Evolutionary conservation across 179 eudicot species (phyloP).

Genomic region (Actinidia polygama): DNA sequence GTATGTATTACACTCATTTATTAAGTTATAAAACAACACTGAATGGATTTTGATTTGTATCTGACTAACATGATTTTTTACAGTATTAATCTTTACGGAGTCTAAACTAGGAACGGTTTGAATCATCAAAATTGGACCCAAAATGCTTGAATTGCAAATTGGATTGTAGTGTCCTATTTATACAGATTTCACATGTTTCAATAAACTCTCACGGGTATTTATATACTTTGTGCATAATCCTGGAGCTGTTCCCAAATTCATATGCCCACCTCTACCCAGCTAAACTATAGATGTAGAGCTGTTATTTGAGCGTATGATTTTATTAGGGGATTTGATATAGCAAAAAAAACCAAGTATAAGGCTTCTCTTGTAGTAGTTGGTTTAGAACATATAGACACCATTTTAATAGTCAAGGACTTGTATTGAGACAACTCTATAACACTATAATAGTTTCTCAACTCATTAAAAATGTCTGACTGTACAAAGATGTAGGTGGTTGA

Average conservation of each 20-base stretch:
- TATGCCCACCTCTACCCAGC: not conserved
- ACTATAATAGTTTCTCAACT: not conserved
- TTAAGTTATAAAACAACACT: no score
- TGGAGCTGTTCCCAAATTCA: not conserved
- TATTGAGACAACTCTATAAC: not conserved
- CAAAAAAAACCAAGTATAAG: not conserved
- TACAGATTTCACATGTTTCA: no score
- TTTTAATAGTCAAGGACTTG: not conserved
- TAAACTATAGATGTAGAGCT: not conserved
- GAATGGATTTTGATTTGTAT: no score
- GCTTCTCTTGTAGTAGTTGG: not conserved
- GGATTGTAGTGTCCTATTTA: no score
- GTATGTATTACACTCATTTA: no score
- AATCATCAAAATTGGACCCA: no score
- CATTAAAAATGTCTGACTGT: not conserved
- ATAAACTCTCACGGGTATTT: no score
- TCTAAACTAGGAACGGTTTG: no score
- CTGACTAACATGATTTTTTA: no score
- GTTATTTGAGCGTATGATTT: not conserved
- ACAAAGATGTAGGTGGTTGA: not conserved
- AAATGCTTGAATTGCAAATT: no score
- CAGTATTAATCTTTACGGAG: no score
- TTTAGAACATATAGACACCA: not conserved
- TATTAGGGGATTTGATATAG: not conserved
- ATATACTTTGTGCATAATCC: no score